Evolutionary conservation across 2,329 filamentous ascomycete species (phyloP).

Genomic region (Monilinia vaccinii-corymbosi): DNA sequence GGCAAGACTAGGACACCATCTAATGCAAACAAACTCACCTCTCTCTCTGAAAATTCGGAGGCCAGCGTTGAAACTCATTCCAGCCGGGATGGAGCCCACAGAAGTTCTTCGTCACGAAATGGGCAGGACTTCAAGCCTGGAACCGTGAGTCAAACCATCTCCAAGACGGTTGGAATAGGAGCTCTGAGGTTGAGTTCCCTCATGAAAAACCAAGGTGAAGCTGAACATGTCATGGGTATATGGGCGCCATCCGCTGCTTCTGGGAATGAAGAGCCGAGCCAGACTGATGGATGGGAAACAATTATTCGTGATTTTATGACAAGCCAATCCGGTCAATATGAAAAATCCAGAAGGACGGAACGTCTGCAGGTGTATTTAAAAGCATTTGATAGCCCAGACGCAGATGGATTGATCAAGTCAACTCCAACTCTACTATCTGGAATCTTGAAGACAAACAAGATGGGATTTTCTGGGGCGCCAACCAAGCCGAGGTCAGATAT

Average conservation of each 20-base stretch:
- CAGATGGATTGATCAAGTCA: slow-evolving; percentile 70
- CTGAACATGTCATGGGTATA: slow-evolving; percentile 67
- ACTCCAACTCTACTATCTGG: slow-evolving; percentile 83
- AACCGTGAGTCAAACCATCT: slow-evolving; percentile 40
- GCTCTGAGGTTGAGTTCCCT: slow-evolving; percentile 67
- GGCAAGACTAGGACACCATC: slow-evolving; percentile 43
- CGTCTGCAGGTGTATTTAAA: slow-evolving; percentile 72
- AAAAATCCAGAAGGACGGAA: slow-evolving; percentile 63
- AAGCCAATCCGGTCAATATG: slow-evolving; percentile 64
- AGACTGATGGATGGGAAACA: slow-evolving; percentile 60
- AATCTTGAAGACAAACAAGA: slow-evolving; percentile 72
- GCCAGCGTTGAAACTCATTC: slow-evolving; percentile 6
- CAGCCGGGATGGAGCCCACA: slow-evolving; percentile 36
- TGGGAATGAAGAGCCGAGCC: slow-evolving; percentile 47
- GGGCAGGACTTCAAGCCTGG: slow-evolving; percentile 27
- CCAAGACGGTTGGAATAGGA: slow-evolving; percentile 67
- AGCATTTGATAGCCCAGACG: slow-evolving; percentile 67
- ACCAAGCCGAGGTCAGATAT: slow-evolving; percentile 87
- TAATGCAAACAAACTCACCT: slow-evolving; percentile 39
- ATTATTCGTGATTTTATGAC: slow-evolving; percentile 65
- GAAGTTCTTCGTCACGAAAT: slow-evolving; percentile 40
- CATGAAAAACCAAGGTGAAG: slow-evolving; percentile 61
- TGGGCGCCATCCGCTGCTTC: slow-evolving; percentile 57
- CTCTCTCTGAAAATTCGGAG: slow-evolving; percentile 31
- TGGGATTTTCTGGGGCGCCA: slow-evolving; percentile 89